These are phyloP conservation scores for Jatropha curcas DNA, from an alignment of 345 rosid species.

Conservation along the genomic window DNA sequence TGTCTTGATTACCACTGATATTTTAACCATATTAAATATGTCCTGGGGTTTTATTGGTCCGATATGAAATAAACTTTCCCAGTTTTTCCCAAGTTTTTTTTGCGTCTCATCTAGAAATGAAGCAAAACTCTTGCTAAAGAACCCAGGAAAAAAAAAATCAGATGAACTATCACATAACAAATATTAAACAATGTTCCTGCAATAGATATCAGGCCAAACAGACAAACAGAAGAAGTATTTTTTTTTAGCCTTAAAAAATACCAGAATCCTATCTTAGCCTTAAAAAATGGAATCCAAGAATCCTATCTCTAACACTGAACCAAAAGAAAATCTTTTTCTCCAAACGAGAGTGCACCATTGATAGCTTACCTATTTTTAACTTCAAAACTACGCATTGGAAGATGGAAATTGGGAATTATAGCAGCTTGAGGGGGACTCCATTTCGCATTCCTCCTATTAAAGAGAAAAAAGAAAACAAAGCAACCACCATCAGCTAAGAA, in stretches of 20 bases:
- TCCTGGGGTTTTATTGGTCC: too few species aligned
- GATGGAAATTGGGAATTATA: constrained; percentile 60
- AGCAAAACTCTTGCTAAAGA: neutral
- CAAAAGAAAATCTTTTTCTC: too few species aligned
- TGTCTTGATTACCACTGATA: neutral
- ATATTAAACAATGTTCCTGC: too few species aligned
- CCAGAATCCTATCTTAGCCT: too few species aligned
- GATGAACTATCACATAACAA: neutral
- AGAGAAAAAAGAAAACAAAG: neutral
- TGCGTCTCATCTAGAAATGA: too few species aligned
- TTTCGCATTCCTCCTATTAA: constrained; percentile 42
- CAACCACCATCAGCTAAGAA: neutral
- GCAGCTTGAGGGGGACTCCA: constrained; percentile 69
- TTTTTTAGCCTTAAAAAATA: too few species aligned
- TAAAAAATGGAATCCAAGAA: too few species aligned
- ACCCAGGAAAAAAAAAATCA: neutral
- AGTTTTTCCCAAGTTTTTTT: neutral
- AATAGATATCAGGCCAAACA: too few species aligned
- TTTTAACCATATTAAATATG: neutral
- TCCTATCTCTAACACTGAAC: neutral
- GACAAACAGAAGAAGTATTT: too few species aligned
- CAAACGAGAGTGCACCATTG: neutral
- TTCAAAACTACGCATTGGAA: constrained; percentile 80
- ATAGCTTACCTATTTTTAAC: constrained; percentile 58
- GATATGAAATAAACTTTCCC: too few species aligned